Conservation (phyloP, 176 grass and related monocot genomes). For the Rhipidocladum racemiflorum region DNA sequence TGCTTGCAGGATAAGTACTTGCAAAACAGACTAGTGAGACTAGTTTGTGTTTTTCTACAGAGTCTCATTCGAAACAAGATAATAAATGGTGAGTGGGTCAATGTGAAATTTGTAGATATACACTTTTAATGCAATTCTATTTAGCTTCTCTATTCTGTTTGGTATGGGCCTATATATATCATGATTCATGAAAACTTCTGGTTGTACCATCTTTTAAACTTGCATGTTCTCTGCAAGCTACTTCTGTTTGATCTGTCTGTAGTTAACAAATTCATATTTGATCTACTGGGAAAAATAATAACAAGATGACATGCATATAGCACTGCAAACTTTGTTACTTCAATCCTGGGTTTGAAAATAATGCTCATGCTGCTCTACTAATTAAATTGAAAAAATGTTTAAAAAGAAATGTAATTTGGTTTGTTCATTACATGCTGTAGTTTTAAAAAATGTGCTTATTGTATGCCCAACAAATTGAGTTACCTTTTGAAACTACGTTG, state of each 20-base stretch:
- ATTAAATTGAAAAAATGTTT: neutral
- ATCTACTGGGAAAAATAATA: neutral
- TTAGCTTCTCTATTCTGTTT: neutral
- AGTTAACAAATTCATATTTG: neutral
- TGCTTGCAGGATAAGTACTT: slow-evolving; percentile 90
- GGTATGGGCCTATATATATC: neutral
- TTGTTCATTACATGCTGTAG: neutral
- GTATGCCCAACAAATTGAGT: neutral
- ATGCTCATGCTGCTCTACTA: neutral
- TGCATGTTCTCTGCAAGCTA: slow-evolving; percentile 13
- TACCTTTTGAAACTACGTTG: slow-evolving; percentile 1
- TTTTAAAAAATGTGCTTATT: neutral
- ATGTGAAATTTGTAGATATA: neutral
- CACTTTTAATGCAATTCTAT: neutral
- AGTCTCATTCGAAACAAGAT: slow-evolving; percentile 98
- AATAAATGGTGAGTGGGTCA: slow-evolving; percentile 77
- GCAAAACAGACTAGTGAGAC: slow-evolving; percentile 96
- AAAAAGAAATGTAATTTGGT: neutral
- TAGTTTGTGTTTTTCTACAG: slow-evolving; percentile 96
- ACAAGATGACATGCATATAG: neutral
- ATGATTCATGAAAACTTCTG: neutral
- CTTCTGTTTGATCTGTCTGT: neutral
- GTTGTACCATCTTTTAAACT: neutral
- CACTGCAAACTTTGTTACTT: neutral
- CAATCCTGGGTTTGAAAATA: slow-evolving; percentile 10